These are phyloP conservation scores for Globisporangium ultimum DNA, from an alignment of 352 stramenopile genomes.

Conservation along the genomic window DNA sequence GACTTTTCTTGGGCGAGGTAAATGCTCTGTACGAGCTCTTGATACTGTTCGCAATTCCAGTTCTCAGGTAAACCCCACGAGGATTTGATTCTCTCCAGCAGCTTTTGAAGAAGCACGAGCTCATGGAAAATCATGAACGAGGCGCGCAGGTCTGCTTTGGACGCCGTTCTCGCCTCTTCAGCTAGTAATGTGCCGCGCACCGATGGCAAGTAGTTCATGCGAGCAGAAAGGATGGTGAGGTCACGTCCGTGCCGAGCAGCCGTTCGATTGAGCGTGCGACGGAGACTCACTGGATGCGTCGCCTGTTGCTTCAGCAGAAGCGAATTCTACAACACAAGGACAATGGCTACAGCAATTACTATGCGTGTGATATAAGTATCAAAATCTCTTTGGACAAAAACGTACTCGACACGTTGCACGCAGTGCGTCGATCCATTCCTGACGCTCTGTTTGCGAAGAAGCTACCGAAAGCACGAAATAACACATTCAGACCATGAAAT, in stretches of 20 bases:
- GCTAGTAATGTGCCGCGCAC: slow-evolving; percentile 9
- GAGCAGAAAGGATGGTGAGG: slow-evolving; percentile 23
- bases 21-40: slow-evolving; percentile 58
- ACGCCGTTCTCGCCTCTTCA: slow-evolving; percentile 10
- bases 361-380: too few relatives aligned
- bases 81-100: slow-evolving; percentile 36
- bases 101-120: slow-evolving; percentile 57
- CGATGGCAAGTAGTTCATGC: background rate
- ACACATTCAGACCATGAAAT: background rate
- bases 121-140: slow-evolving; percentile 75
- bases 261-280: slow-evolving; percentile 13
- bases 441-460: slow-evolving; percentile 36
- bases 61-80: slow-evolving; percentile 42
- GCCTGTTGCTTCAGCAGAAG: slow-evolving; percentile 19
- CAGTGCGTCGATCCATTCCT: slow-evolving; percentile 60
- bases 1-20: slow-evolving; percentile 47
- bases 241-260: slow-evolving; percentile 29
- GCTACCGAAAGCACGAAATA: slow-evolving; percentile 22
- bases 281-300: slow-evolving; percentile 16
- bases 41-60: slow-evolving; percentile 56
- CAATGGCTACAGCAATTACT: too few relatives aligned
- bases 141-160: slow-evolving; percentile 40
- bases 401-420: slow-evolving; percentile 46
- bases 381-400: background rate
- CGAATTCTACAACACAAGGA: slow-evolving; percentile 3